Evolutionary conservation across 345 rosid genomes (phyloP).

Genomic region (Rhodamnia rubescens): DNA sequence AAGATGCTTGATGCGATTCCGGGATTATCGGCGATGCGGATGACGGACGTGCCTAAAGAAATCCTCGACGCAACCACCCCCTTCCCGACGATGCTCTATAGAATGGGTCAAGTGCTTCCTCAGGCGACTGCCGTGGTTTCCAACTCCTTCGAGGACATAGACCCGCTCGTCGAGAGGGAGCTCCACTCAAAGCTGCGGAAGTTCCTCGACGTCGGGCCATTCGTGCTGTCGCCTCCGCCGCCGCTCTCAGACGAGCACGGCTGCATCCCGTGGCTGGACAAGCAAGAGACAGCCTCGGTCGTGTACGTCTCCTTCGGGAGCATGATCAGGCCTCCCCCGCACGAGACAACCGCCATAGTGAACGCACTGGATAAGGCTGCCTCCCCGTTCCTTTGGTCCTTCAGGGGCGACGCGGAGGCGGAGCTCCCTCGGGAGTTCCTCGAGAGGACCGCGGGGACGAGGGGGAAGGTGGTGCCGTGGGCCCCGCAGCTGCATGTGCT

Average conservation of each 20-base stretch:
- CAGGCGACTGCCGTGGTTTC: slow-evolving; percentile 23
- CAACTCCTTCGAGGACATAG: slow-evolving; percentile 35
- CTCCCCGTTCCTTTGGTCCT: slow-evolving; percentile 61
- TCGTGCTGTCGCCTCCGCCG: slow-evolving; percentile 3
- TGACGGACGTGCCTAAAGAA: slow-evolving; percentile 21
- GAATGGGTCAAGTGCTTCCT: slow-evolving; percentile 26
- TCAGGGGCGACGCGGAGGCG: slow-evolving; percentile 12
- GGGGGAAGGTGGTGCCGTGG: slow-evolving; percentile 45
- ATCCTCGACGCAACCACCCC: slow-evolving; percentile 1
- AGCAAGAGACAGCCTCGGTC: slow-evolving; percentile 27
- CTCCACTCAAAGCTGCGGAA: slow-evolving; percentile 19
- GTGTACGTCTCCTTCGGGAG: slow-evolving; percentile 62
- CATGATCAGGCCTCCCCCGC: slow-evolving; percentile 23
- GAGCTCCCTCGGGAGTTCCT: slow-evolving; percentile 20
- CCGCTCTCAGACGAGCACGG: slow-evolving; percentile 10
- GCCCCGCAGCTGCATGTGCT: slow-evolving; percentile 43
- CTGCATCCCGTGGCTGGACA: slow-evolving; percentile 48
- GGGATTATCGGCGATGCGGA: slow-evolving; percentile 18
- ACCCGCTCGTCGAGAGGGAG: slow-evolving; percentile 1
- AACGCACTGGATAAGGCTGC: slow-evolving; percentile 26
- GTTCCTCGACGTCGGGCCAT: slow-evolving; percentile 38
- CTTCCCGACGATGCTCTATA: slow-evolving; percentile 15
- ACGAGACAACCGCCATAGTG: slow-evolving; percentile 34
- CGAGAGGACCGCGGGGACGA: slow-evolving; percentile 11
- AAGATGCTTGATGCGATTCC: slow-evolving; percentile 23